These are phyloP conservation scores for Biscutella laevigata DNA, from an alignment of 441 rosid genomes.

Conservation along the genomic window DNA sequence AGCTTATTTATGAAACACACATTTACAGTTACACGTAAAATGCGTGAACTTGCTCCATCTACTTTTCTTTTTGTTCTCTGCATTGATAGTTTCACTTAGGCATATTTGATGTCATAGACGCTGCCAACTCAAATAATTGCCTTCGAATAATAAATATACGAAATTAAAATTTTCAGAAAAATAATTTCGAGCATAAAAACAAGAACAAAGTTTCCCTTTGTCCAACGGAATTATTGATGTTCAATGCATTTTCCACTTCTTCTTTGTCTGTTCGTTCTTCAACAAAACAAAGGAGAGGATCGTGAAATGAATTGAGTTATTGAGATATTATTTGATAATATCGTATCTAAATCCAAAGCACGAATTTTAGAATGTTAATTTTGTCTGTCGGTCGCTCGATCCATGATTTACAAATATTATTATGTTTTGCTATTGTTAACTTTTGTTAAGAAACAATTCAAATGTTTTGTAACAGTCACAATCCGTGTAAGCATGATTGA, in stretches of 20 bases:
- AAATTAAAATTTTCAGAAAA: not conserved
- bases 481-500: not conserved
- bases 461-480: not conserved
- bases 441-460: not conserved
- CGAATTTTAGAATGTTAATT: not conserved
- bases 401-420: not conserved
- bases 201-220: constrained; percentile 24
- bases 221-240: constrained; percentile 25
- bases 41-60: too few relatives aligned
- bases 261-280: not conserved
- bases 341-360: not conserved
- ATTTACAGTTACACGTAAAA: too few relatives aligned
- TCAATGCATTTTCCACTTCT: constrained; percentile 1
- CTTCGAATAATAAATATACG: not conserved
- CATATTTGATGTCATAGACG: constrained; percentile 20
- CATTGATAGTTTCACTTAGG: too few relatives aligned
- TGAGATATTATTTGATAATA: not conserved
- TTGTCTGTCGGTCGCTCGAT: constrained; percentile 10
- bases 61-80: too few relatives aligned
- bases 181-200: not conserved
- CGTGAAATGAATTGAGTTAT: not conserved
- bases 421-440: not conserved
- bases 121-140: constrained; percentile 21
- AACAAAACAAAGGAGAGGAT: not conserved
- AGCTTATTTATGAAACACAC: too few relatives aligned